A percentile compares a stretch with the other conserved stretches of the same genome.
phyloP scores from a whole-genome alignment of 495 filamentous ascomycete species.

The Hypoxylon fragiforme region DNA sequence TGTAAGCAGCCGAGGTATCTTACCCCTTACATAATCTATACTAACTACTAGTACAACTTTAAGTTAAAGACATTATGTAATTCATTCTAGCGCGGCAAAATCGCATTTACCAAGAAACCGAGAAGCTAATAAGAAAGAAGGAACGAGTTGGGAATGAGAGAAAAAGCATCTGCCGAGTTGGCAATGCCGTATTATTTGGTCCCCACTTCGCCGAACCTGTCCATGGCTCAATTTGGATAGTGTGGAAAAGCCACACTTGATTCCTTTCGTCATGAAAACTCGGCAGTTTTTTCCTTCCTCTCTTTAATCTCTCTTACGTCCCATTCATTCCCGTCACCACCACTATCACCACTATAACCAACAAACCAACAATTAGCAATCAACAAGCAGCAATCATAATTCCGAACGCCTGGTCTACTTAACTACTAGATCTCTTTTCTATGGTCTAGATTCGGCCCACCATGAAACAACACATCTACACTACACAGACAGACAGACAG shows the following conservation, averaged over 20 bases:
- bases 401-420: constrained; percentile 26
- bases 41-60: no score
- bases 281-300: constrained; percentile 28
- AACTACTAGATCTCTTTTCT: constrained; percentile 12
- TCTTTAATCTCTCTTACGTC: not conserved
- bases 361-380: no score
- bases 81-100: constrained; percentile 25
- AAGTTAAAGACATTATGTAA: no score
- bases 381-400: no score
- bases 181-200: constrained; percentile 14
- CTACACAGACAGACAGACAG: no score
- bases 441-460: constrained; percentile 26
- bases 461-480: constrained; percentile 13
- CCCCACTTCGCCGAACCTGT: constrained; percentile 22
- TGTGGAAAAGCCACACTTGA: constrained; percentile 14
- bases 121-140: no score
- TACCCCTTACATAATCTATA: no score
- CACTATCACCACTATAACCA: no score
- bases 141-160: not conserved
- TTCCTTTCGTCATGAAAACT: constrained; percentile 31
- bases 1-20: no score
- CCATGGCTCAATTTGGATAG: constrained; percentile 31
- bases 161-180: constrained; percentile 26
- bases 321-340: constrained; percentile 2
- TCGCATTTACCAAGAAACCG: constrained; percentile 6